These are phyloP conservation scores for Begonia loranthoides DNA, from an alignment of 306 rosid genomes.

Conservation along the genomic window DNA sequence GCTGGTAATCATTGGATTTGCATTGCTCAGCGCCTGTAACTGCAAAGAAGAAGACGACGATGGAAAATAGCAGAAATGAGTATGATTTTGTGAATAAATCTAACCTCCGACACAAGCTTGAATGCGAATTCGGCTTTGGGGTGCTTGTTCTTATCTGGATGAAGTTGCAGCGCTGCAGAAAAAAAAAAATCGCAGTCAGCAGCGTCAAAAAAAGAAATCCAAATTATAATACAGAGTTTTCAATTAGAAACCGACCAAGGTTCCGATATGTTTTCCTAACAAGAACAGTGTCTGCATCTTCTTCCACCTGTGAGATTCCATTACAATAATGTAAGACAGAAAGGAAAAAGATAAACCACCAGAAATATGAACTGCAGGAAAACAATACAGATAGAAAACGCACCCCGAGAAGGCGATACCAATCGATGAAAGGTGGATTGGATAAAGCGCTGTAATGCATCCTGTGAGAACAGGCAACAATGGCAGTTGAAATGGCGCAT, in stretches of 20 bases:
- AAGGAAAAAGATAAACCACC: neutral
- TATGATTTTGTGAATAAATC: conserved; percentile 3
- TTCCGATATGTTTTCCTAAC: conserved; percentile 65
- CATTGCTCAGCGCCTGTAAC: too few species aligned
- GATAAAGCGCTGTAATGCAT: conserved; percentile 21
- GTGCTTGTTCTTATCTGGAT: conserved; percentile 87
- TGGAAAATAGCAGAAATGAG: neutral
- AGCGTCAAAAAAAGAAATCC: neutral
- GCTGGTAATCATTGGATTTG: too few species aligned
- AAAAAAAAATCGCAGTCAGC: neutral
- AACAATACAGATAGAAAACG: conserved; percentile 15
- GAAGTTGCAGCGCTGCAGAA: conserved; percentile 73
- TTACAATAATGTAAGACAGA: neutral
- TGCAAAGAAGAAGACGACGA: neutral
- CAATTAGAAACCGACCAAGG: conserved; percentile 46
- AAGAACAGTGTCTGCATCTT: conserved; percentile 38
- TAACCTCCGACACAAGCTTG: conserved; percentile 82
- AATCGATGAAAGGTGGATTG: conserved; percentile 42
- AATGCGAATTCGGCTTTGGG: conserved; percentile 84
- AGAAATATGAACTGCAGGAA: neutral
- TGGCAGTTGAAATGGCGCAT: conserved; percentile 48
- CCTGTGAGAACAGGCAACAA: conserved; percentile 43
- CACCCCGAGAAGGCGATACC: conserved; percentile 87
- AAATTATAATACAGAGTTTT: neutral
- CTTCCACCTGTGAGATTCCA: conserved; percentile 49